These are phyloP conservation scores for Psidium friedrichsthalianum DNA, from an alignment of 345 rosid species.

Conservation along the genomic window DNA sequence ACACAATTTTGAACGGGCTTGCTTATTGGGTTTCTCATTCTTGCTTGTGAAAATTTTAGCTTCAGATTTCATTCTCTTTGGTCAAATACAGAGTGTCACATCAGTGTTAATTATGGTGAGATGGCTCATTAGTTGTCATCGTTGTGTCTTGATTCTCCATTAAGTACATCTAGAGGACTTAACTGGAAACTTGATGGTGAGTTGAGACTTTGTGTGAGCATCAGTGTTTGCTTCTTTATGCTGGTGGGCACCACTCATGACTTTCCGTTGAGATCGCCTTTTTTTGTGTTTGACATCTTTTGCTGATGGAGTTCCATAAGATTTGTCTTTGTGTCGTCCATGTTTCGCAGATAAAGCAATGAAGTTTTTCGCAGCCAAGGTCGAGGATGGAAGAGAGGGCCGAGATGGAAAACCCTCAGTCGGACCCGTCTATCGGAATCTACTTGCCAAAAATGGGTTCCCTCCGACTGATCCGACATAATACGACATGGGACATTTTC, in stretches of 20 bases:
- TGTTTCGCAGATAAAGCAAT: constrained; percentile 8
- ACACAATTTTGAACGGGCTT: neutral
- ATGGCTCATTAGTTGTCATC: neutral
- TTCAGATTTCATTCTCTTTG: neutral
- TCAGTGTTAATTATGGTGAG: neutral
- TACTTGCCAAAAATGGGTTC: constrained; percentile 45
- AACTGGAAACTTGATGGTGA: neutral
- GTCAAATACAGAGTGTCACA: neutral
- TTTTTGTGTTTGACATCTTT: neutral
- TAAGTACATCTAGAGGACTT: neutral
- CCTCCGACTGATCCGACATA: constrained; percentile 44
- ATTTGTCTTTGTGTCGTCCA: neutral
- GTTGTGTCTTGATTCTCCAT: neutral
- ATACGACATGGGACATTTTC: constrained; percentile 82
- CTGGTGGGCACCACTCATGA: neutral
- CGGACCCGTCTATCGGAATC: constrained; percentile 80
- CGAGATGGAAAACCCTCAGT: constrained; percentile 63
- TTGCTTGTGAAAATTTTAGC: neutral
- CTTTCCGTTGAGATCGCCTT: neutral
- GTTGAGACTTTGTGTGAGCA: neutral
- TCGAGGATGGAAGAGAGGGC: constrained; percentile 73
- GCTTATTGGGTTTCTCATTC: neutral
- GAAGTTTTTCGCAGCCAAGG: constrained; percentile 63
- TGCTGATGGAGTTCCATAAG: neutral
- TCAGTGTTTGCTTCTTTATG: neutral